A percentile compares a stretch with the other conserved stretches of the same genome.
Conservation (phyloP, 352 stramenopile genomes). For the Globisporangium iwayamae region DNA sequence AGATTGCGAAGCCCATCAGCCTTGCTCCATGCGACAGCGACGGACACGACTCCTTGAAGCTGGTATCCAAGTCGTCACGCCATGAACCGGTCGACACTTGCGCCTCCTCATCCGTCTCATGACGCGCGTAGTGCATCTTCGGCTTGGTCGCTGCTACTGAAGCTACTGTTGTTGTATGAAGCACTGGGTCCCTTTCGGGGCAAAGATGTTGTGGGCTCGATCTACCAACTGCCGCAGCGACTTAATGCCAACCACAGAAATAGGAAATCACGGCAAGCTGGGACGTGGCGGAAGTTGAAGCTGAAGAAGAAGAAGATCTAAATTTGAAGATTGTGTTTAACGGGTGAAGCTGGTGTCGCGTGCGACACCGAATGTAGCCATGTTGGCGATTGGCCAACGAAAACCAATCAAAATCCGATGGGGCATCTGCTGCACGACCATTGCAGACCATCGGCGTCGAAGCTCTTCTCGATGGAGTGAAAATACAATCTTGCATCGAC, state of each 20-base stretch:
- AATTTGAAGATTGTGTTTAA: neutral
- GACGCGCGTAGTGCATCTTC: slow-evolving; percentile 13
- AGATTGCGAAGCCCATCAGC: slow-evolving; percentile 5
- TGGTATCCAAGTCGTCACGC: slow-evolving; percentile 8
- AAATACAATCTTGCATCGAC: neutral
- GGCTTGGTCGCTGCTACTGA: neutral
- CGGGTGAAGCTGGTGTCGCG: neutral
- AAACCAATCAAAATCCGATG: slow-evolving; percentile 16
- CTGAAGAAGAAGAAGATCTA: neutral
- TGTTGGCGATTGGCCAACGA: neutral
- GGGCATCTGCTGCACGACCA: slow-evolving; percentile 35
- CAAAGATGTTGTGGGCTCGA: slow-evolving; percentile 1
- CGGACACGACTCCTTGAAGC: slow-evolving; percentile 13
- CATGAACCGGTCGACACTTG: slow-evolving; percentile 5
- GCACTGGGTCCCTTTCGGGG: neutral
- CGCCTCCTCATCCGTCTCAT: slow-evolving; percentile 7
- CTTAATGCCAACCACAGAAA: neutral
- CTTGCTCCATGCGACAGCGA: slow-evolving; percentile 5
- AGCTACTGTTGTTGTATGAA: neutral
- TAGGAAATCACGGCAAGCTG: neutral
- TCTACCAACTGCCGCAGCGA: neutral
- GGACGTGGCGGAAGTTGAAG: neutral
- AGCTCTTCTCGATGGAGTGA: slow-evolving; percentile 25
- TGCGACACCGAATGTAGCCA: neutral
- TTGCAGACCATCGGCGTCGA: slow-evolving; percentile 30